Base-by-base conservation (phyloP, 2,329 filamentous ascomycete genomes). In the Botrytis tulipae region DNA sequence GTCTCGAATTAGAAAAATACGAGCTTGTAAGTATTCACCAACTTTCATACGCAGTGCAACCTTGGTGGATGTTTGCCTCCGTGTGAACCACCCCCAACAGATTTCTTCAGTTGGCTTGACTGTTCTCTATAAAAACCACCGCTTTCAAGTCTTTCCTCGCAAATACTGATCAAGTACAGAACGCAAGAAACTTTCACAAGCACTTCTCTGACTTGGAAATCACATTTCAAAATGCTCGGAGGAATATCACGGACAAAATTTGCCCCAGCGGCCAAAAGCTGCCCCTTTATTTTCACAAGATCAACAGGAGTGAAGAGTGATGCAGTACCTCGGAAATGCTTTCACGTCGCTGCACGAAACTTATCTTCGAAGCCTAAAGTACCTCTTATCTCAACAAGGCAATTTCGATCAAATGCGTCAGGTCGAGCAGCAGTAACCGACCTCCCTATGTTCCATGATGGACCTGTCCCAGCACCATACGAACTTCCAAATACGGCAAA, bases 361-460 rank as follows among this genome's bases (percentile, higher is more conserved):
- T 48, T 44, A n/a, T 60, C 51, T 29, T 73, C 63, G 40, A 69
- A 37, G 37, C 40, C 65, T 42, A 72, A 35, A 48, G 25, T 67
- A 57, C 70, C 70, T 22, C 46, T 69, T 20, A 60, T 69, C 40
- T 57, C 71, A 25, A 73, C 29, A 60, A 69, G 71, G 37, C 42
- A 60, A 37, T 73, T 73, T 61, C 71, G 51, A 44, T 69, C 71
- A 51, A 73, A 73, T 73, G 71, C 63, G 20, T 59, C 71, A 73
- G 71, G 63, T 51, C 71, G 66, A 60, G 71, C 71, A 22, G 71
- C 63, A 7, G 71, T 73, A 22, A 40, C 63, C 35, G 40, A 57
- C 5, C 46, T 60, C 48, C 63, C 71, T 60, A 57, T 48, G 22
- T 73, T 73, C 35, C 46, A 57, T 46, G 63, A 73, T 65, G 60